Percentiles rank a stretch among this genome's conserved stretches.
These are phyloP conservation scores for Talaromyces sp. DNA, from an alignment of 2,329 filamentous ascomycete species.

Conservation along the genomic window DNA sequence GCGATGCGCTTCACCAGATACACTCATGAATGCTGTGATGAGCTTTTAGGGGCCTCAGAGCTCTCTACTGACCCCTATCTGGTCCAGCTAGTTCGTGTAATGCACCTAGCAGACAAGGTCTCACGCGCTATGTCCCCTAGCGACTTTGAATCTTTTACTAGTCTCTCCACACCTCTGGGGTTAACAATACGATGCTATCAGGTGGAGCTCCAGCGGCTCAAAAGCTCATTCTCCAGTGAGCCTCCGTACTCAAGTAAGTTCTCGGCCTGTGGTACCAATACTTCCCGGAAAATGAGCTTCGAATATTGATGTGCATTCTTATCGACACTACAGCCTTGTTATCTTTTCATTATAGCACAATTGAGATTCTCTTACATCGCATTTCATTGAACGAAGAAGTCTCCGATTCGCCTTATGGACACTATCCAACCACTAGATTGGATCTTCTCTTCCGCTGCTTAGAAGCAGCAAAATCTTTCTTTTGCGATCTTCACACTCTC, in stretches of 20 bases:
- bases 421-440: constrained; percentile 45
- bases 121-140: constrained; percentile 30
- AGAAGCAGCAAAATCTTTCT: constrained; percentile 53
- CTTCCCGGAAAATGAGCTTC: background rate
- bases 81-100: constrained; percentile 53
- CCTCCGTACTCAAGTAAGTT: constrained; percentile 18
- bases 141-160: constrained; percentile 17
- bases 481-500: constrained; percentile 53
- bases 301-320: background rate
- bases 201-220: constrained; percentile 41
- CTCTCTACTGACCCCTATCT: constrained; percentile 53
- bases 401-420: constrained; percentile 42
- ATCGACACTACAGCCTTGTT: constrained; percentile 20
- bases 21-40: constrained; percentile 53
- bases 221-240: constrained; percentile 10
- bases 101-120: constrained; percentile 57
- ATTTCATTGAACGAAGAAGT: constrained; percentile 37
- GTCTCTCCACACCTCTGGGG: constrained; percentile 20
- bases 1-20: constrained; percentile 57
- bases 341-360: constrained; percentile 26
- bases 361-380: constrained; percentile 32
- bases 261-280: too few species aligned
- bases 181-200: constrained; percentile 49
- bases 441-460: constrained; percentile 56
- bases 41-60: constrained; percentile 50